phyloP scores from a whole-genome alignment of 345 rosid genomes.

The Aurinia saxatilis region DNA sequence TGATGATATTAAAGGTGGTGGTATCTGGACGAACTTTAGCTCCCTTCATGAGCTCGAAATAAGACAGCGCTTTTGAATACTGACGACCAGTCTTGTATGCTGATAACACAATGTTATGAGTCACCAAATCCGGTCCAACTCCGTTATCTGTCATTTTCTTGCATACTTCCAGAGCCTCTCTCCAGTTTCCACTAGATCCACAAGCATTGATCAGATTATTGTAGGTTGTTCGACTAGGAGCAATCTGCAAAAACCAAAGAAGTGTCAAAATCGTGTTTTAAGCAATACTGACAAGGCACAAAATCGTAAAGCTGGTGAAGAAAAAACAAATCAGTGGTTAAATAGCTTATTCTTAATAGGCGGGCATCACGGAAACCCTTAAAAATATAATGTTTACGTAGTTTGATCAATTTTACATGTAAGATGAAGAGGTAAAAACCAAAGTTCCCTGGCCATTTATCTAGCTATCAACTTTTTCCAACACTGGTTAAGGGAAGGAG shows the following conservation, averaged over 20 bases:
- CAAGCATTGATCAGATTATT: constrained; percentile 91
- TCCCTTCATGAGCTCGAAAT: constrained; percentile 86
- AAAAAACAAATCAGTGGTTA: neutral
- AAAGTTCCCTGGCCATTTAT: neutral
- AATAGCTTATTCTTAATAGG: neutral
- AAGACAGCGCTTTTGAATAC: constrained; percentile 73
- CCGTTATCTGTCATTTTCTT: constrained; percentile 95
- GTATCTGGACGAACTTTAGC: constrained; percentile 77
- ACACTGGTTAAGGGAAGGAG: constrained; percentile 19
- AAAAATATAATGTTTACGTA: neutral
- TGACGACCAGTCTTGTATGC: constrained; percentile 80
- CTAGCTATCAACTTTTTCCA: neutral
- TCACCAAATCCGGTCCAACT: constrained; percentile 92
- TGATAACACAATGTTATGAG: constrained; percentile 83
- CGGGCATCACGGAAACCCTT: neutral
- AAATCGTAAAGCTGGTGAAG: neutral
- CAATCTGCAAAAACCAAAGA: constrained; percentile 49
- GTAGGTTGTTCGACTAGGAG: constrained; percentile 83
- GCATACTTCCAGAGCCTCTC: constrained; percentile 80
- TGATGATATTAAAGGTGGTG: constrained; percentile 76
- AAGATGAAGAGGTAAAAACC: neutral
- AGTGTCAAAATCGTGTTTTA: neutral
- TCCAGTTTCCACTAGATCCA: constrained; percentile 97
- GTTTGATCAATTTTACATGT: neutral
- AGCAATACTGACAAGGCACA: neutral